These are phyloP conservation scores for Bipolaris victoriae DNA, from an alignment of 2,329 filamentous ascomycete species.

Conservation along the genomic window DNA sequence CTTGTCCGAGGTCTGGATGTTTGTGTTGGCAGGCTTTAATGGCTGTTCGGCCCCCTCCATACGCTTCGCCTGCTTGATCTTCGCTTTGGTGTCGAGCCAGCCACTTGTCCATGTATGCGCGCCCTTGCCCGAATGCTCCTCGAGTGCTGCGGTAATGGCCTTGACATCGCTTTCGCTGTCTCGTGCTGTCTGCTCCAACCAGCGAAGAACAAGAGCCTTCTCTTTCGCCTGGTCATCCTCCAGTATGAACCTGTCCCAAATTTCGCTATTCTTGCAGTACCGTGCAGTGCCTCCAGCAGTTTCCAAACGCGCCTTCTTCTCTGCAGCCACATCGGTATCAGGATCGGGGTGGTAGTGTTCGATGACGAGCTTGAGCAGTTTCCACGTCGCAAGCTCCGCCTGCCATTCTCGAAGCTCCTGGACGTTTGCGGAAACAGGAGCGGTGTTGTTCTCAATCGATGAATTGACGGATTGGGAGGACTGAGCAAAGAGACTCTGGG, in stretches of 20 bases:
- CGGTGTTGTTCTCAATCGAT: constrained; percentile 22
- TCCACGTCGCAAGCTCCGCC: constrained; percentile 89
- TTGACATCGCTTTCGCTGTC: constrained; percentile 73
- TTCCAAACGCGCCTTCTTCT: constrained; percentile 43
- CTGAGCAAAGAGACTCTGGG: constrained; percentile 23
- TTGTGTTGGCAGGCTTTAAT: constrained; percentile 53
- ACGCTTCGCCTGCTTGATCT: constrained; percentile 88
- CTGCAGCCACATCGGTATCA: constrained; percentile 38
- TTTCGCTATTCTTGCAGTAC: constrained; percentile 66
- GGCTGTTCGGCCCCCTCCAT: constrained; percentile 58
- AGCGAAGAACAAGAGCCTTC: constrained; percentile 79
- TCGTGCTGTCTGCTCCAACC: constrained; percentile 80
- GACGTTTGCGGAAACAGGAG: constrained; percentile 45
- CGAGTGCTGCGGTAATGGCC: constrained; percentile 72
- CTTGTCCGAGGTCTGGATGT: constrained; percentile 51
- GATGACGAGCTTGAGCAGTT: constrained; percentile 77
- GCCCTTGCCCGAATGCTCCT: constrained; percentile 72
- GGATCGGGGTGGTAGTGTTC: constrained; percentile 65
- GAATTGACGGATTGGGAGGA: constrained; percentile 26
- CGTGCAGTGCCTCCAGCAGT: constrained; percentile 43
- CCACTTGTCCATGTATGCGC: constrained; percentile 76
- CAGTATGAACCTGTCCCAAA: constrained; percentile 77
- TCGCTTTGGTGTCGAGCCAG: constrained; percentile 89
- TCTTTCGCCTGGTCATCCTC: constrained; percentile 77
- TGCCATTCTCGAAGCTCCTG: constrained; percentile 70